phyloP scores from a whole-genome alignment of 192 early-diverging fungal species.

The Cetraspora pellucida region DNA sequence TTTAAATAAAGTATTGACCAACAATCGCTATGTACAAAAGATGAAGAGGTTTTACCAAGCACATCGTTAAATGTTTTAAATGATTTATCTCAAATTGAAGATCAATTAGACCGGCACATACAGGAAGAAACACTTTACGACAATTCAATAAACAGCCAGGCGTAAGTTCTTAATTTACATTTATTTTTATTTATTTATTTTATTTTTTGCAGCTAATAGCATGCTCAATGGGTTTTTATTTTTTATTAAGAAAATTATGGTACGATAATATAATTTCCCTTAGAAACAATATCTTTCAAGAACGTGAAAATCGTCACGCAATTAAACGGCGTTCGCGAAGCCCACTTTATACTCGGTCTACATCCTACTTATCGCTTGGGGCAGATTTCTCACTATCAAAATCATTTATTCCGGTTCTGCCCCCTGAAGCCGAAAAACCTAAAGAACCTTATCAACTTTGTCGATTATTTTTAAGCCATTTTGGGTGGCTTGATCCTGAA shows the following conservation, averaged over 20 bases:
- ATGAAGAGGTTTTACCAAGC: not conserved
- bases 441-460: conserved; percentile 61
- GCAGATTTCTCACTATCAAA: conserved; percentile 54
- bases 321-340: not conserved
- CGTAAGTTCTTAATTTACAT: conserved; percentile 28
- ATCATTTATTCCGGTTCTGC: conserved; percentile 53
- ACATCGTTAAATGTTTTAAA: not conserved
- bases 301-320: conserved; percentile 37
- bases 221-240: not conserved
- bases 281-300: conserved; percentile 42
- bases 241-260: conserved; percentile 34
- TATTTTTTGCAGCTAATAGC: not conserved
- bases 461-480: conserved; percentile 73
- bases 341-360: conserved; percentile 26
- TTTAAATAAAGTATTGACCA: conserved; percentile 52
- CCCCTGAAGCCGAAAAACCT: conserved; percentile 53
- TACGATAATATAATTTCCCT: conserved; percentile 45
- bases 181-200: not conserved
- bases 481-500: conserved; percentile 76
- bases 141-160: conserved; percentile 43
- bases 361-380: conserved; percentile 24
- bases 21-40: conserved; percentile 56
- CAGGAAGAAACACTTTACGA: conserved; percentile 50
- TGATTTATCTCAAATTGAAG: conserved; percentile 34
- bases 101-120: conserved; percentile 51